phyloP scores from a whole-genome alignment of 371 early-diverging fungal genomes.

The Mortierella sp. region DNA sequence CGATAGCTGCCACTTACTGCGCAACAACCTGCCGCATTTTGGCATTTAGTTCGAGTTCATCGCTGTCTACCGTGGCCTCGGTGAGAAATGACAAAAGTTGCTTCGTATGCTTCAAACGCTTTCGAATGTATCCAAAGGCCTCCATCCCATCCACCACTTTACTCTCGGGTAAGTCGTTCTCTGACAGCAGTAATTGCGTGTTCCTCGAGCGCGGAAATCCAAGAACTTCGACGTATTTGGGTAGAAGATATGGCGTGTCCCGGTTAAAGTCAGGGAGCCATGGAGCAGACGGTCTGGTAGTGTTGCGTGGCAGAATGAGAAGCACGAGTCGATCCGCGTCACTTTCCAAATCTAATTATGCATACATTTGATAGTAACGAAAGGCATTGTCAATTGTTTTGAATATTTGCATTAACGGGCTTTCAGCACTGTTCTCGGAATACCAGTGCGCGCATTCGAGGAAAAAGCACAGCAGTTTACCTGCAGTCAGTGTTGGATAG shows the following conservation, averaged over 20 bases:
- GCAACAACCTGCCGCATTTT: background rate
- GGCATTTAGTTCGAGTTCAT: background rate
- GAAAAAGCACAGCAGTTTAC: conserved; percentile 11
- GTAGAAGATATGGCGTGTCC: conserved; percentile 31
- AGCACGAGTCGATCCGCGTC: conserved; percentile 33
- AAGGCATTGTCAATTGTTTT: background rate
- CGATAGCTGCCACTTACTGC: background rate
- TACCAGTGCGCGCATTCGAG: background rate
- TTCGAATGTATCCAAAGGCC: background rate
- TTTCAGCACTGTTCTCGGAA: too few species aligned
- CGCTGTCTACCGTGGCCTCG: background rate
- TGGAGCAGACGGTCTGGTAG: conserved; percentile 24
- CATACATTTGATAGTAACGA: background rate
- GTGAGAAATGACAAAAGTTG: background rate
- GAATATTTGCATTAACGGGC: too few species aligned
- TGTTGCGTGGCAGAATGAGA: conserved; percentile 39
- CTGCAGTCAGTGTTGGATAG: conserved; percentile 5
- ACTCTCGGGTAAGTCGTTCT: background rate
- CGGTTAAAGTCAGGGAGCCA: conserved; percentile 55
- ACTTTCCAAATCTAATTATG: background rate
- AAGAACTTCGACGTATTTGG: background rate
- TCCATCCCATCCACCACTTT: background rate
- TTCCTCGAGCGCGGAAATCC: background rate
- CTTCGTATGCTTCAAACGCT: background rate
- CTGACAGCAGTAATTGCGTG: background rate